Evolutionary conservation across 495 filamentous ascomycete genomes (phyloP), one percentile per base, ranked within the genome.

Genomic region (Aspergillus egyptiacus): DNA sequence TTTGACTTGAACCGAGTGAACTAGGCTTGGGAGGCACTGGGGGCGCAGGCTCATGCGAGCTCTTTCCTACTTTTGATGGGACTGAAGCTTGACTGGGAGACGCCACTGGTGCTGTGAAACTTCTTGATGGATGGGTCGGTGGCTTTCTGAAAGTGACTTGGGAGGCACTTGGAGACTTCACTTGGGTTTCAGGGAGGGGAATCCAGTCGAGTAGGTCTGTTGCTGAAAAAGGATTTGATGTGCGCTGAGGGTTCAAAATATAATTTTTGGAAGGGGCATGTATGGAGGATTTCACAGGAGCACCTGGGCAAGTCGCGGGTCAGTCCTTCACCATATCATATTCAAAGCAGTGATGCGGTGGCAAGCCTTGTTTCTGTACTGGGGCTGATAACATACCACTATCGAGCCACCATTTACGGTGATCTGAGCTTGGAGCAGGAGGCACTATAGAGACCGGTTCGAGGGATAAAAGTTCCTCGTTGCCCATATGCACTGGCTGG

Each of bases 391-490:
- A 47, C 62, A 45, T 69, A 77, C 82, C 80, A 63, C 89, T 87
- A 41, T 95, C 86, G 22, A 97, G 71, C 93, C 93, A 98, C 93
- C 93, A 98, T 68, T 88, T 95, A 50, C 82, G 77, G 27, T 78
- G 75, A 59, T 96, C 90, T 3, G 90, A 95, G 62, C 91, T 96
- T 13, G 94, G 85, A 32, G 90, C 83, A 14, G 94, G 93, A 13
- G 96, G 70, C 11, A 84, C 88, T 2, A 85, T 82, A 52, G 89
- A 81, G 47, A 93, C 84, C 2, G 86, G 73, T 34, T 86, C 82
- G 59, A 86, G 86, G 2, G 83, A 79, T 19, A 85, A 76, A 9
- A 84, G 66, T 50, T 90, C 85, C 51, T 90, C 84, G 0, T 74
- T 72, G 35, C 87, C 79, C 37, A 79, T 56, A 19, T 28, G 24